These are phyloP conservation scores for Castanospermum australe DNA, from an alignment of 306 rosid species.

Conservation along the genomic window DNA sequence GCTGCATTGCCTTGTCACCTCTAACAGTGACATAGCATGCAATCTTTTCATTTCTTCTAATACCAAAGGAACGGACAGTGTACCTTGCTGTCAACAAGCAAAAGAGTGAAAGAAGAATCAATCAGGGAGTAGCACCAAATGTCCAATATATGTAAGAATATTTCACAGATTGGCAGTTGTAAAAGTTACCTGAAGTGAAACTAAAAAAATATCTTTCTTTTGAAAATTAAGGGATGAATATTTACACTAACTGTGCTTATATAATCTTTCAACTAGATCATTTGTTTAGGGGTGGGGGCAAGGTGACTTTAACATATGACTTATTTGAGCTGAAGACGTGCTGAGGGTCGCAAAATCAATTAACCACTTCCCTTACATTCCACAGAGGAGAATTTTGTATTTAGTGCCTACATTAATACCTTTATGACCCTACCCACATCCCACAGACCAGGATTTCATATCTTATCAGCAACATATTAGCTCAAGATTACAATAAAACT, in stretches of 20 bases:
- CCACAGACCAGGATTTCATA: background rate
- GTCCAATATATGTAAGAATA: background rate
- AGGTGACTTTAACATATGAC: background rate
- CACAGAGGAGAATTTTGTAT: background rate
- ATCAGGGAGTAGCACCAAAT: background rate
- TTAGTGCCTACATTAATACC: background rate
- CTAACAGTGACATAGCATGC: conserved; percentile 84
- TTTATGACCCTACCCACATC: background rate
- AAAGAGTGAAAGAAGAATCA: background rate
- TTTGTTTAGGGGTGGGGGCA: background rate
- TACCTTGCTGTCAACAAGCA: conserved; percentile 56
- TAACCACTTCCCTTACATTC: background rate
- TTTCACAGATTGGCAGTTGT: background rate
- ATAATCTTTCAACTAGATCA: background rate
- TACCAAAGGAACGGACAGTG: conserved; percentile 80
- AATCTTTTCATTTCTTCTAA: conserved; percentile 86
- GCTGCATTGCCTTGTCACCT: conserved; percentile 87
- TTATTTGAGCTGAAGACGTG: background rate
- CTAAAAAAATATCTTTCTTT: background rate
- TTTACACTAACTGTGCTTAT: background rate
- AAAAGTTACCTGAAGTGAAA: background rate
- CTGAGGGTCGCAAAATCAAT: background rate
- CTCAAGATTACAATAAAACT: background rate
- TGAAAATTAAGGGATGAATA: background rate
- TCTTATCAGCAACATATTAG: background rate